These are phyloP conservation scores for Agapanthus africanus DNA, from an alignment of 106 monocot genomes.

Conservation along the genomic window DNA sequence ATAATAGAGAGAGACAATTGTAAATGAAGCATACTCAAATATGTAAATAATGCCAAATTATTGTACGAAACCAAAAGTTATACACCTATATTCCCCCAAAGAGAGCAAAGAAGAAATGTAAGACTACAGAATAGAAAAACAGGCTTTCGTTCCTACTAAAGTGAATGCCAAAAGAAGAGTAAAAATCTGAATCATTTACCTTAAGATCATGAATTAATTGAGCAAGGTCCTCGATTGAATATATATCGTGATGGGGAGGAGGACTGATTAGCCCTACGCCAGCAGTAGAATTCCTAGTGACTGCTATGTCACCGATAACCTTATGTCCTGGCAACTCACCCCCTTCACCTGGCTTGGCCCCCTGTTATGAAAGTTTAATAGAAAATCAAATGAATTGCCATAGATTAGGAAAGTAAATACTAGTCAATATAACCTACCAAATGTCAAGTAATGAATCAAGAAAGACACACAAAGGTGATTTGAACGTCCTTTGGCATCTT, in stretches of 20 bases:
- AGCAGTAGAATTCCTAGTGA: conserved; percentile 95
- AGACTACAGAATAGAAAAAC: too few relatives aligned
- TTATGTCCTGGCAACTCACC: conserved; percentile 98
- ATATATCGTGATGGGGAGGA: conserved; percentile 98
- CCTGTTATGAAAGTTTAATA: conserved; percentile 30
- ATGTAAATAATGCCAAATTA: too few relatives aligned
- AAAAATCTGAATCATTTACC: too few relatives aligned
- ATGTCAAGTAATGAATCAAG: conserved; percentile 17
- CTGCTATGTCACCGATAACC: conserved; percentile 96
- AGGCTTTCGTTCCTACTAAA: too few relatives aligned
- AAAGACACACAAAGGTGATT: neutral
- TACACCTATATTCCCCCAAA: too few relatives aligned
- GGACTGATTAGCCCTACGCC: conserved; percentile 98
- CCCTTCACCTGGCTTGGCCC: conserved; percentile 99
- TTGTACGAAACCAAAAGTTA: too few relatives aligned
- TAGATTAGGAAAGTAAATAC: conserved; percentile 33
- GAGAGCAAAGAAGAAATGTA: too few relatives aligned
- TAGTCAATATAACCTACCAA: conserved; percentile 64
- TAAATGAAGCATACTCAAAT: too few relatives aligned
- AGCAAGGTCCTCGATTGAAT: conserved; percentile 97
- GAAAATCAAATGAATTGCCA: conserved; percentile 15
- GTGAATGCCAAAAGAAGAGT: too few relatives aligned
- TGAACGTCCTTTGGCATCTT: conserved; percentile 32
- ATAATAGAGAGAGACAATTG: too few relatives aligned
- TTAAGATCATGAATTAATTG: conserved; percentile 98